Conservation (phyloP, 305 asterid genomes). For the Fraxinus xanthoxyloides region DNA sequence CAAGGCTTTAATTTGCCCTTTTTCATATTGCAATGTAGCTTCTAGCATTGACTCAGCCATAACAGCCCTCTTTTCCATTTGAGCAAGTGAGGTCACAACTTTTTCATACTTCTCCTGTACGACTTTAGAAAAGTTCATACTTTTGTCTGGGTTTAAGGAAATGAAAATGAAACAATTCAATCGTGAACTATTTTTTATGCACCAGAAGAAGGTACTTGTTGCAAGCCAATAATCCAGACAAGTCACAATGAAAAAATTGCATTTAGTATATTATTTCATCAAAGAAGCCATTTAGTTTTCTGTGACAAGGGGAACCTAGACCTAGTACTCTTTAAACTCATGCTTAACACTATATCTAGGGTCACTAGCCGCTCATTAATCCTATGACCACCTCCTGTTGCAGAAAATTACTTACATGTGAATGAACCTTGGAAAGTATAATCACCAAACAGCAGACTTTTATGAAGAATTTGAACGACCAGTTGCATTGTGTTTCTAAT, state of each 20-base stretch:
- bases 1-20: slow-evolving; percentile 76
- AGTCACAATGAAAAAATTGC: neutral
- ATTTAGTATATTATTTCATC: neutral
- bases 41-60: slow-evolving; percentile 92
- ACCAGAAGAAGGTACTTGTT: neutral
- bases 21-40: slow-evolving; percentile 84
- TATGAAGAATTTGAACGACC: neutral
- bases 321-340: neutral
- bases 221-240: neutral
- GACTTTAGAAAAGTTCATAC: neutral
- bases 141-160: neutral
- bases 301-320: neutral
- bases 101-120: slow-evolving; percentile 69
- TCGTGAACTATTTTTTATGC: slow-evolving; percentile 5
- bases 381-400: neutral
- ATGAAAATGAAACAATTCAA: slow-evolving; percentile 2
- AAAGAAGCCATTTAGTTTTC: neutral
- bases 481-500: neutral
- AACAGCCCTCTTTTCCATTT: slow-evolving; percentile 81
- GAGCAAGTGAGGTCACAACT: slow-evolving; percentile 47
- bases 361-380: neutral
- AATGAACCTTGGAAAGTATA: neutral
- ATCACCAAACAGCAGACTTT: neutral
- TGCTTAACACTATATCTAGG: neutral
- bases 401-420: neutral